Conservation (phyloP, 805 yeast genomes). For the Ogataea trehaloabstinens region DNA sequence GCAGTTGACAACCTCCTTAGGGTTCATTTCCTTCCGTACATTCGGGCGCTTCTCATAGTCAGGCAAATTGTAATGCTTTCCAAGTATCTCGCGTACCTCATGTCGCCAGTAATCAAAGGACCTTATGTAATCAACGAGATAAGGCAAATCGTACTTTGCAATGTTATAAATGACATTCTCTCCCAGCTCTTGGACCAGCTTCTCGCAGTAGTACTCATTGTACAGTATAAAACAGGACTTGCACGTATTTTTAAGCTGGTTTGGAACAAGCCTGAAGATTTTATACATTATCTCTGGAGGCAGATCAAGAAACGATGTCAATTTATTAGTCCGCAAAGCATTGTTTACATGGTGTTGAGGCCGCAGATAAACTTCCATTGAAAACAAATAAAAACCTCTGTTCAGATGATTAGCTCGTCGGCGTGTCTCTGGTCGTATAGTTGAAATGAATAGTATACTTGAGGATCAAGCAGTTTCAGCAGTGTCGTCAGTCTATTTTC, state of each 20-base stretch:
- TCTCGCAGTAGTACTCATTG: constrained; percentile 46
- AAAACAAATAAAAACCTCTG: constrained; percentile 1
- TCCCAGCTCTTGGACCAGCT: constrained; percentile 32
- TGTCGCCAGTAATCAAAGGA: constrained; percentile 37
- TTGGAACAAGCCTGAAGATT: constrained; percentile 28
- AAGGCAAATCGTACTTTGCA: constrained; percentile 22
- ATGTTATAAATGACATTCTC: constrained; percentile 22
- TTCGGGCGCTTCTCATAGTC: constrained; percentile 19
- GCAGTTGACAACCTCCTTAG: constrained; percentile 23
- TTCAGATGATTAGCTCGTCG: no score
- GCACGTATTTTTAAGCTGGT: constrained; percentile 30
- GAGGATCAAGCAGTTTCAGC: no score
- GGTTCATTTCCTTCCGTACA: constrained; percentile 14
- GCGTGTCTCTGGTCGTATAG: no score
- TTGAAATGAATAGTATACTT: no score
- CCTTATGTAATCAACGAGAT: constrained; percentile 28
- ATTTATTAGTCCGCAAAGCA: constrained; percentile 3
- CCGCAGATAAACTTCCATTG: constrained; percentile 11
- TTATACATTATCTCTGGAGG: constrained; percentile 29
- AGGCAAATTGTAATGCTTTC: constrained; percentile 19
- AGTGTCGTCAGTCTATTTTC: no score
- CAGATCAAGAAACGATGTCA: constrained; percentile 20
- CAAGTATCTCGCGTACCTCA: constrained; percentile 24
- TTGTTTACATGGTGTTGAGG: neutral
- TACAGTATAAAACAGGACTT: constrained; percentile 42